Evolutionary conservation across 495 filamentous ascomycete genomes (phyloP).

Genomic region (Annulohypoxylon maeteangense): DNA sequence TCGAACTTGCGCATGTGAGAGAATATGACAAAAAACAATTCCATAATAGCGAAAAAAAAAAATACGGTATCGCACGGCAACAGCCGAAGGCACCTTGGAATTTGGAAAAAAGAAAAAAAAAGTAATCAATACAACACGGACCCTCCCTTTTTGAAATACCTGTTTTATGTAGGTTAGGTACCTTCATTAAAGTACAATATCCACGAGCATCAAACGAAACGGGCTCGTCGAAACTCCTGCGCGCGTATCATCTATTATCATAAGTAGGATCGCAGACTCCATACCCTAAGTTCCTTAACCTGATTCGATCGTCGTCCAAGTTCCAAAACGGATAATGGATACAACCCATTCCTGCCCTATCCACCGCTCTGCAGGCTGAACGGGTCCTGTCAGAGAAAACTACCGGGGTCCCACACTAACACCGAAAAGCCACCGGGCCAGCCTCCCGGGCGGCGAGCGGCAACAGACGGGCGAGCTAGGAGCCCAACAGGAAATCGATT

Average conservation of each 20-base stretch:
- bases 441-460: constrained; percentile 27
- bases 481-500: constrained; percentile 2
- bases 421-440: constrained; percentile 41
- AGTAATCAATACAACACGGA: not conserved
- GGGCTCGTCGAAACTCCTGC: not conserved
- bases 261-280: not conserved
- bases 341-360: not conserved
- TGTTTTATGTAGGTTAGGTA: not conserved
- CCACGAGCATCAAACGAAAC: constrained; percentile 20
- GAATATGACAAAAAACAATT: not conserved
- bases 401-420: constrained; percentile 41
- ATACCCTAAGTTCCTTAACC: not conserved
- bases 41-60: not conserved
- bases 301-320: constrained; percentile 8
- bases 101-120: not conserved
- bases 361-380: not conserved
- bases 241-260: constrained; percentile 3
- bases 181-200: not conserved
- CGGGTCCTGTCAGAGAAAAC: constrained; percentile 21
- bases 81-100: too few relatives aligned
- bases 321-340: not conserved
- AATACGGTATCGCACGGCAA: not conserved
- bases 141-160: not conserved
- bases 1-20: constrained; percentile 1
- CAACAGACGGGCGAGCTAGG: constrained; percentile 9